phyloP scores from a whole-genome alignment of 257 asterid genomes.

The Solanum ossicruentum region DNA sequence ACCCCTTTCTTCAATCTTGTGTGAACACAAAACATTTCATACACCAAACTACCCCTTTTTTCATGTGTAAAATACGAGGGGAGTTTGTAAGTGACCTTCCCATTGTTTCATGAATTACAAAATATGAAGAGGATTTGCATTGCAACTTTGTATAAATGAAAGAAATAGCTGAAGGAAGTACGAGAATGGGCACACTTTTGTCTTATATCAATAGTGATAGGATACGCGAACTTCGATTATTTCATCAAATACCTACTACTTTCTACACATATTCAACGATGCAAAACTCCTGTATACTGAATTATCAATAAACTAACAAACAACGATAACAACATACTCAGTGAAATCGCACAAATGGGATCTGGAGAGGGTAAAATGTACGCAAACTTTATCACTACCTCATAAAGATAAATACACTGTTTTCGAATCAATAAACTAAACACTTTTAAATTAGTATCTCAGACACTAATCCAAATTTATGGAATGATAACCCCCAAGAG shows the following conservation, averaged over 20 bases:
- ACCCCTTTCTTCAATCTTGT: neutral
- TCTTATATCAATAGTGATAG: neutral
- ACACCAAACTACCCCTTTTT: neutral
- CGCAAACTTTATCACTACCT: too few relatives aligned
- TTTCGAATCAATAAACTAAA: too few relatives aligned
- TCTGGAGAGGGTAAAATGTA: too few relatives aligned
- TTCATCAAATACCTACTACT: neutral
- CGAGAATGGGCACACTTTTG: neutral
- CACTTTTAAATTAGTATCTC: too few relatives aligned
- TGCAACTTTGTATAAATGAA: neutral
- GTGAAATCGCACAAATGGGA: too few relatives aligned
- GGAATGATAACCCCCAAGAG: neutral
- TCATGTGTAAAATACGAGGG: neutral
- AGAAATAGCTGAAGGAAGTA: neutral
- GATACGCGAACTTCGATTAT: neutral
- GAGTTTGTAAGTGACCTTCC: neutral
- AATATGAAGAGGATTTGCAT: neutral
- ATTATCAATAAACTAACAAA: neutral
- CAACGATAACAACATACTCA: too few relatives aligned
- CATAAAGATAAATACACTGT: rapidly evolving
- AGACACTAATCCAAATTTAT: neutral
- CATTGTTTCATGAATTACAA: neutral
- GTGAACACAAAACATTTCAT: neutral
- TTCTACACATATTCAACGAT: neutral
- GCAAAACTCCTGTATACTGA: too few relatives aligned